Evolutionary conservation across 176 grass and related monocot species (phyloP), one percentile per base, ranked within the genome.

Genomic region (Hordeum marinum): DNA sequence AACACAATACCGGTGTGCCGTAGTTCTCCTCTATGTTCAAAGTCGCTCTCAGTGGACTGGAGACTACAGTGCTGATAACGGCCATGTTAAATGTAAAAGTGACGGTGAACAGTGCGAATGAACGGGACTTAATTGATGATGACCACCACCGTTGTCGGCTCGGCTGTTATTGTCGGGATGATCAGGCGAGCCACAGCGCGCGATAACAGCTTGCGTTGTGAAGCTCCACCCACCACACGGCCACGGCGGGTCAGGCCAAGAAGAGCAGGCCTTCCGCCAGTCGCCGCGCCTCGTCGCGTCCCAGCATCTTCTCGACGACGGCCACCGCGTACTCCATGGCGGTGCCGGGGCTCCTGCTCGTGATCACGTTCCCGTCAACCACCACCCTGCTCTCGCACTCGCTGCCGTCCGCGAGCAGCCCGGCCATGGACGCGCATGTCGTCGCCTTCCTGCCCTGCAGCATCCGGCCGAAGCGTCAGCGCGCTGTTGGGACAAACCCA

Each of bases 331-430:
- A 94, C 84, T 94, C 92, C 89, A 89, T 83, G 72, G 89, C 77
- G 3, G 92, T 94, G 2, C 92, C 92, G 26, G 92, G 6, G 67
- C 89, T 68, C 45, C 77, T 82, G 76, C 92, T 82, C 8, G 92
- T 94, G 83, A 80, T 87, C 84, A 91, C 48, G 87, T 87, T 91
- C 34, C 92, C 89, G 40, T 94, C 89, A 1, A 91, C 92, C 48
- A 91, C 58, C 31, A 91, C 87, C 52, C 87, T 85, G 58, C 41
- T 87, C 87, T 89, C 89, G 24, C 89, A 83, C 72, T 85, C 78
- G 59, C 87, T 60, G 8, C 37, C 48, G 63, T 89, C 89, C 9
- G 50, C 25, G 9, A 90, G 87, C 32, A 87, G 37, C n/a, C 82
- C 57, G 29, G 52, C 58, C 92, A 82, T 75, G 1, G 86, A 68